phyloP scores from a whole-genome alignment of 768 basidiomycete genomes.

The Panaeolus cyanescens region DNA sequence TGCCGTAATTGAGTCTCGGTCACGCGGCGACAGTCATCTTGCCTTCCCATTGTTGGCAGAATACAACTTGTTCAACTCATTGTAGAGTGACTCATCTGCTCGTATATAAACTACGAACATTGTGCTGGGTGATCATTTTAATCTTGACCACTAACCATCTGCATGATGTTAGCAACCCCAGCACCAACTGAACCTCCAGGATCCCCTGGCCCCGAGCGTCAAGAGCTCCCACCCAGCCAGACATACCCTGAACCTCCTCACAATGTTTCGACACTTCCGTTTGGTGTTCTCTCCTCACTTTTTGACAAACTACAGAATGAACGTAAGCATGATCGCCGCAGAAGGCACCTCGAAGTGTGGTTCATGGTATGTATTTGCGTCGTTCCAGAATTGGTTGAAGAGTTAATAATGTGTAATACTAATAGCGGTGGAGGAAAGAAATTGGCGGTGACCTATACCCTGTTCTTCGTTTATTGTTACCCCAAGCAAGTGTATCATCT shows the following conservation, averaged over 20 bases:
- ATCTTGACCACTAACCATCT: background rate
- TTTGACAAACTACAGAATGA: conserved; percentile 78
- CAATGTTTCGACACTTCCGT: conserved; percentile 70
- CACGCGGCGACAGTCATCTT: conserved; percentile 4
- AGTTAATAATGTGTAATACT: conserved; percentile 12
- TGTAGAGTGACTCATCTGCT: background rate
- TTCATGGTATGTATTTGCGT: conserved; percentile 62
- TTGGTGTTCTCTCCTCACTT: conserved; percentile 64
- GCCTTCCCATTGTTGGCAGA: background rate
- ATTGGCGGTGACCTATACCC: conserved; percentile 91
- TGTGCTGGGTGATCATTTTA: no score
- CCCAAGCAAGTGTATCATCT: conserved; percentile 56
- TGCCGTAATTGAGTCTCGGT: conserved; percentile 18
- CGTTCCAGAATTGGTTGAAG: background rate
- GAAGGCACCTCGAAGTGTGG: conserved; percentile 72
- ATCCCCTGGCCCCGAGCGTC: conserved; percentile 37
- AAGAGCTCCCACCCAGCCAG: conserved; percentile 28
- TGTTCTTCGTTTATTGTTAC: conserved; percentile 84
- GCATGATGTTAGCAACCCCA: conserved; percentile 66
- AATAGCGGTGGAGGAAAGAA: conserved; percentile 81
- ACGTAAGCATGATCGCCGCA: conserved; percentile 72
- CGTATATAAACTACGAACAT: conserved; percentile 8
- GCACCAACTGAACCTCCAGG: conserved; percentile 60
- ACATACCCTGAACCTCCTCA: conserved; percentile 58
- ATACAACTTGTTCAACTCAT: background rate